A percentile compares a stretch with the other conserved stretches of the same genome.
Evolutionary conservation across 768 basidiomycete species (phyloP).

Genomic region (Podaxis carcinomalis): DNA sequence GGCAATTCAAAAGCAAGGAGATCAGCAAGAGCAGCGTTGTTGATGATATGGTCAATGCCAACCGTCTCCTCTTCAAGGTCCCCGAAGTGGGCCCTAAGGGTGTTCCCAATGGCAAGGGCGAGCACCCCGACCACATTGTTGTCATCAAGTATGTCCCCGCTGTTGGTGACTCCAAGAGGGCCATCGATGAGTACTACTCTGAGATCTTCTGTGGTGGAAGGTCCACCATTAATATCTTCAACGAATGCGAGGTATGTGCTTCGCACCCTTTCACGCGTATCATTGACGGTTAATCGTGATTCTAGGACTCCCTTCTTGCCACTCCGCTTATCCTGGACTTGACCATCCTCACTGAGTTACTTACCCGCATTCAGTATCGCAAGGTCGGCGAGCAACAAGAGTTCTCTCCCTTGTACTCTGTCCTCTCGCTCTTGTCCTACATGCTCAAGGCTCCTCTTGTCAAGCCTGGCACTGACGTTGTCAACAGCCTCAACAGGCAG

Average conservation of each 20-base stretch:
- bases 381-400: constrained; percentile 46
- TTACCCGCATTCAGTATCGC: constrained; percentile 91
- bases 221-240: constrained; percentile 94
- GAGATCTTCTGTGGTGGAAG: constrained; percentile 97
- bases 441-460: constrained; percentile 99
- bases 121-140: constrained; percentile 96
- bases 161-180: constrained; percentile 95
- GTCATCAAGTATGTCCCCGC: constrained; percentile 98
- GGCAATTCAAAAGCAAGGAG: constrained; percentile 97
- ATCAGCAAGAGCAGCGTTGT: constrained; percentile 96
- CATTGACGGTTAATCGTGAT: constrained; percentile 9
- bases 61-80: constrained; percentile 86
- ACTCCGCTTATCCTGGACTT: constrained; percentile 95
- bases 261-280: background rate
- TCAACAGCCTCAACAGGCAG: constrained; percentile 94
- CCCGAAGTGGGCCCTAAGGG: constrained; percentile 51
- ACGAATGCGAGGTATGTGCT: constrained; percentile 81
- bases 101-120: constrained; percentile 66
- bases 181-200: constrained; percentile 98
- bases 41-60: constrained; percentile 96
- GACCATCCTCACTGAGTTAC: constrained; percentile 87
- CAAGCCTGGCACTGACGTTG: constrained; percentile 89
- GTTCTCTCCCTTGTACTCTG: constrained; percentile 83
- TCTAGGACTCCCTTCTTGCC: constrained; percentile 90
- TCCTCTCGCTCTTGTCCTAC: constrained; percentile 90